Evolutionary conservation across 108 stramenopile species (phyloP), one percentile per base, ranked within the genome.

Genomic region (Seminavis robusta): DNA sequence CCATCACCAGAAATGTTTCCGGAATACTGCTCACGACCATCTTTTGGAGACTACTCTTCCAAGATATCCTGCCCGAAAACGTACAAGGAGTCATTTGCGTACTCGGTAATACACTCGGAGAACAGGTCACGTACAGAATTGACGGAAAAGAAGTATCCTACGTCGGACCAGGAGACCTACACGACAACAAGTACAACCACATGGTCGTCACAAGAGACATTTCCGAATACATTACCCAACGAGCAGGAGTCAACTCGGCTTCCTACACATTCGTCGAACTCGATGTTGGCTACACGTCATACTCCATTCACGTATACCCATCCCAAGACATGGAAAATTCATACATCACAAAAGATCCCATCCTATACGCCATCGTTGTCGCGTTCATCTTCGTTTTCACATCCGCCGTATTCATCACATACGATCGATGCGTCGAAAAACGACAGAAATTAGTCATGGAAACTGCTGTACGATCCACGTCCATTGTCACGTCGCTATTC

Each of bases 401-500:
- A n/a, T 57, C 71, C 9, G 38, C 54, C 6, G 40, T 80, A 1
- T 85, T 85, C 55, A 32, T 81, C 5, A 32, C 72, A 1, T 85
- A 81, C 48, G 84, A 85, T 68, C 69, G 37, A 7, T 53, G 79
- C 5, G 77, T 81, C 3, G 71, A 76, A 58, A 51, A 75, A 25
- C 74, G 80, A 31, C 77, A 79, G 48, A 47, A 63, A 46, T 42
- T 53, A 30, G 68, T 78, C 3, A 47, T 36, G 26, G 39, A 58
- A 4, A 50, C 64, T 20, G 84, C 84, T 6, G 52, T 29, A 6
- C 63, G 66, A 45, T 62, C 70, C 0, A 67, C 46, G 19, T 70
- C 54, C 26, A 79, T 85, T 41, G 84, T 85, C 19, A 61, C 76
- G 33, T 53, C 62, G 15, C 71, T 85, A 44, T 85, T 81, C 54